Base-by-base conservation (phyloP, 495 filamentous ascomycete genomes). In the Aspergillus baeticus region DNA sequence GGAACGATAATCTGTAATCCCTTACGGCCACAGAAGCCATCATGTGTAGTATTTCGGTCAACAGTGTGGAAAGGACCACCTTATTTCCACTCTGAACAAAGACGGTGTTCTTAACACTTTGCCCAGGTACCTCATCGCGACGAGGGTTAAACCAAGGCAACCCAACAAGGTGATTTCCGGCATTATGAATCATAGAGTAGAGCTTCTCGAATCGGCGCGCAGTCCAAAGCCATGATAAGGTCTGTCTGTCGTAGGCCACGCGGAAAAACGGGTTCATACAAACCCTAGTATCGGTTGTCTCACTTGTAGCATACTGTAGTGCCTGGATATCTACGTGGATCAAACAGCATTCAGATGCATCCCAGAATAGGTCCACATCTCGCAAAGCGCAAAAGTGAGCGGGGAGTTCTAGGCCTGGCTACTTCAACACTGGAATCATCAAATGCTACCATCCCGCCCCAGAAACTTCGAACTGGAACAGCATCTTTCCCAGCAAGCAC, bases 381-480 rank as follows among this genome's bases (percentile, higher is more conserved):
- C 75, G 63, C 20, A 85, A 81, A 35, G 81, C 75, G 15, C 89
- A 80, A 67, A 93, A 92, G 11, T 82, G 83, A 1, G 87, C 72
- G 11, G 6, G 86, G 81, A 15, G 70, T 49, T 18, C 36, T 51
- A 18, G 41, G 43, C 5, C n/a, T 17, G 57, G 38, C 5, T 34
- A 29, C 8, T 29, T 29, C 26, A 29, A 29, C 26, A 29, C 26
- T 29, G 8, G 26, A 8, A 29, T 3, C 88, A 62, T 91, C 85
- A 61, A 91, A 90, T 5, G 88, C 88, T 5, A 88, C 84, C 79
- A 91, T 90, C 8, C 89, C 90, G 31, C 87, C 86, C 89, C 89
- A 92, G 69, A 89, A 94, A 58, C 84, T 87, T 58, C 82, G 81
- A 2, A 91, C 89, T 15, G 83, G 77, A 5, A 94, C 87, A 0